A percentile compares a stretch with the other conserved stretches of the same genome.
Conservation (phyloP, 2,329 filamentous ascomycete genomes). For the Penicillium thymicola region DNA sequence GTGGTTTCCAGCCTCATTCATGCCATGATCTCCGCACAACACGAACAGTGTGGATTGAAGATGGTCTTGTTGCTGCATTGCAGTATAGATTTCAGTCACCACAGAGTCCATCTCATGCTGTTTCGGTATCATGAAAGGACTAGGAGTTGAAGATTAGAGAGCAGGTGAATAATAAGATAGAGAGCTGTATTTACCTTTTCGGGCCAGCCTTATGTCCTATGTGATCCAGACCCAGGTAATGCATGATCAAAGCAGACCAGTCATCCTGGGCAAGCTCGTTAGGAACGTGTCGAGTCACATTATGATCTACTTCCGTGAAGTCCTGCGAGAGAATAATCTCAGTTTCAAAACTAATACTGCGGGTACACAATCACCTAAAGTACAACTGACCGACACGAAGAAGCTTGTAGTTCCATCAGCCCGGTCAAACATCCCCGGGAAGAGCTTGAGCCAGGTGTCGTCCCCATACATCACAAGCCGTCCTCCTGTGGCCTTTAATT, state of each 20-base stretch:
- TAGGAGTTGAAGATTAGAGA: constrained; percentile 39
- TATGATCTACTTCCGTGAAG: constrained; percentile 96
- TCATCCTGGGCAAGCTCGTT: constrained; percentile 71
- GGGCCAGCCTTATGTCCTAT: constrained; percentile 97
- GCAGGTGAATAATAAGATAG: not conserved
- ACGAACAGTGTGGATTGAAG: constrained; percentile 77
- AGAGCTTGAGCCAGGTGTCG: constrained; percentile 97
- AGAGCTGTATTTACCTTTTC: constrained; percentile 55
- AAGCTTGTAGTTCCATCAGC: constrained; percentile 95
- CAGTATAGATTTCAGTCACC: constrained; percentile 69
- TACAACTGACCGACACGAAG: constrained; percentile 79
- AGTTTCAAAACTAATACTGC: constrained; percentile 3
- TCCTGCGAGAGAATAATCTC: constrained; percentile 56
- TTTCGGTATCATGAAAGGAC: constrained; percentile 88
- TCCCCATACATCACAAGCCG: constrained; percentile 94
- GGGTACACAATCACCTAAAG: not conserved
- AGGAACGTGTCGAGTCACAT: constrained; percentile 87
- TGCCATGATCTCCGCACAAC: constrained; percentile 92
- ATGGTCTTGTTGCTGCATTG: constrained; percentile 68
- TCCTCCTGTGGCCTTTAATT: constrained; percentile 74
- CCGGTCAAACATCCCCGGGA: constrained; percentile 81
- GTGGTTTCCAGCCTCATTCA: constrained; percentile 98
- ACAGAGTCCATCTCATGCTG: constrained; percentile 91
- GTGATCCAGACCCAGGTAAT: constrained; percentile 93
- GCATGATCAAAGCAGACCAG: constrained; percentile 91